Conservation (phyloP, 768 basidiomycete species). For the Podaxis sp. region DNA sequence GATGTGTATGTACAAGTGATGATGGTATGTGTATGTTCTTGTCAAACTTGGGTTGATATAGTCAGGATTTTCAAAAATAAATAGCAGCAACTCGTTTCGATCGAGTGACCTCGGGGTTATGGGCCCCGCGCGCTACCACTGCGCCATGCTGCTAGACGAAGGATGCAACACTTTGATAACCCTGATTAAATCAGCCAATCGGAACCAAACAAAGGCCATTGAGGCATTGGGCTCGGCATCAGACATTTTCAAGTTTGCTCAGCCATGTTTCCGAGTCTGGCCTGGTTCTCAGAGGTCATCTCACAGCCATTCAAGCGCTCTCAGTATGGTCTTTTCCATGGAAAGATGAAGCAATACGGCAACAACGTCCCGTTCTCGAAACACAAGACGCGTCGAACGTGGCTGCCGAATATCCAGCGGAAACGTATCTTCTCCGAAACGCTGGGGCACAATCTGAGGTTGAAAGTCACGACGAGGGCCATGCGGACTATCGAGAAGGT, state of each 20-base stretch:
- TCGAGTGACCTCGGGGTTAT: conserved; percentile 67
- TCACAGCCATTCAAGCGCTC: conserved; percentile 80
- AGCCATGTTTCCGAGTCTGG: conserved; percentile 29
- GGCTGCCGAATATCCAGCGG: conserved; percentile 85
- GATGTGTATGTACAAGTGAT: too few species aligned
- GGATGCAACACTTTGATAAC: too few species aligned
- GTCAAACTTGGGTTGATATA: neutral
- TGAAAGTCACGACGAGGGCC: conserved; percentile 77
- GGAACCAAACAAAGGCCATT: neutral
- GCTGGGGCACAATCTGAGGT: conserved; percentile 52
- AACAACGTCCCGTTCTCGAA: conserved; percentile 91
- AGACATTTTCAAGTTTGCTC: conserved; percentile 4
- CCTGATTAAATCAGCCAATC: too few species aligned
- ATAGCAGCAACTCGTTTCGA: conserved; percentile 66
- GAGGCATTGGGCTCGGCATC: neutral
- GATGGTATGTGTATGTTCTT: too few species aligned
- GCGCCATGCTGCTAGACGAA: conserved; percentile 50
- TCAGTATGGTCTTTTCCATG: conserved; percentile 81
- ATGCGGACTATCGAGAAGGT: conserved; percentile 86
- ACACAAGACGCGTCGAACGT: conserved; percentile 82
- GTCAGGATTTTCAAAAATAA: neutral
- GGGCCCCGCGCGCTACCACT: conserved; percentile 59
- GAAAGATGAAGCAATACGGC: conserved; percentile 75
- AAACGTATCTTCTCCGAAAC: conserved; percentile 73
- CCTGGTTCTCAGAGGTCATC: conserved; percentile 33